Evolutionary conservation across 257 asterid genomes (phyloP).

Genomic region (Galeopsis tetrahit): DNA sequence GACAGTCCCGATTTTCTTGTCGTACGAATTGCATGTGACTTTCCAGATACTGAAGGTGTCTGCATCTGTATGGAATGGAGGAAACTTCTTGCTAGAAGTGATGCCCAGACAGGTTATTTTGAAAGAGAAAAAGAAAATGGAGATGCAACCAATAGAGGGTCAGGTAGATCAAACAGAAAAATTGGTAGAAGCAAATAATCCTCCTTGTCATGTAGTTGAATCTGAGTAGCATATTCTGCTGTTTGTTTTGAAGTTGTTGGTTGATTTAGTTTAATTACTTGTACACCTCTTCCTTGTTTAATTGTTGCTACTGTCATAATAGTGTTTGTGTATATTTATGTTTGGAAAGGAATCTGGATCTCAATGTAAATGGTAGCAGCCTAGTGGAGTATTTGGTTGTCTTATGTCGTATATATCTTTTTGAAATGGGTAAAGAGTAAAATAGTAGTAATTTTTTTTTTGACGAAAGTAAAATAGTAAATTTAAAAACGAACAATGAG

Average conservation of each 20-base stretch:
- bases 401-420: too few species aligned
- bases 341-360: too few species aligned
- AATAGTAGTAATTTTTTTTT: too few species aligned
- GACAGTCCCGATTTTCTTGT: conserved; percentile 87
- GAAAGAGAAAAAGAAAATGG: conserved; percentile 80
- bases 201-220: conserved; percentile 35
- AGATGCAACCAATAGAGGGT: conserved; percentile 48
- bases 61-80: conserved; percentile 93
- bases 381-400: too few species aligned
- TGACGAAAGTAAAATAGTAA: too few species aligned
- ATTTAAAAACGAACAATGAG: too few species aligned
- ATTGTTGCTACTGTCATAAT: neutral
- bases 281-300: neutral
- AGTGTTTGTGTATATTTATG: neutral
- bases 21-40: conserved; percentile 63
- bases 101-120: conserved; percentile 92
- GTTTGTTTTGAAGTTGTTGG: neutral
- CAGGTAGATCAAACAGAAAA: conserved; percentile 36
- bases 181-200: conserved; percentile 4
- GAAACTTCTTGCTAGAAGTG: conserved; percentile 88
- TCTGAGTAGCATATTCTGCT: conserved; percentile 30
- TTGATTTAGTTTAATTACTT: conserved; percentile 29
- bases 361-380: too few species aligned
- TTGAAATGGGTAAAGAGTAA: too few species aligned
- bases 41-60: conserved; percentile 91